These are phyloP conservation scores for Litsea cubeba DNA, from an alignment of 164 flowering plant genomes.

Conservation along the genomic window DNA sequence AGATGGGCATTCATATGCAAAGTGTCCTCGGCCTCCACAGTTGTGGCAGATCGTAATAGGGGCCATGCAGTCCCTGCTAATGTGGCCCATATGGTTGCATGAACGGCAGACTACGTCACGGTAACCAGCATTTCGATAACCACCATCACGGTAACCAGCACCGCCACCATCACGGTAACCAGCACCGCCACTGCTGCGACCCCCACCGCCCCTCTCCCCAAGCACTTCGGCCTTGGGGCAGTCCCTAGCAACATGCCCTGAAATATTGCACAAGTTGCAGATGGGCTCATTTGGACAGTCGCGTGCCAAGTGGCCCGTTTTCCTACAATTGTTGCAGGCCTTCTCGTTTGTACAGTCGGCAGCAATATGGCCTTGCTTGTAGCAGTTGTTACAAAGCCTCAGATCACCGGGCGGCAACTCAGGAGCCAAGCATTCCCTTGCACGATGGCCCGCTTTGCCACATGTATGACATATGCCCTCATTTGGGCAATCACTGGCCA, in stretches of 20 bases:
- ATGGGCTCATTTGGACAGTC: slow-evolving; percentile 38
- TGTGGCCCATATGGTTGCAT: slow-evolving; percentile 76
- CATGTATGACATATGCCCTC: slow-evolving; percentile 34
- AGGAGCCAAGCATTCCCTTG: slow-evolving; percentile 24
- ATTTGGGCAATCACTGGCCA: slow-evolving; percentile 31
- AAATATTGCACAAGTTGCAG: slow-evolving; percentile 34
- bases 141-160: no score
- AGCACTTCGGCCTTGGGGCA: slow-evolving; percentile 23
- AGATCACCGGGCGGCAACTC: slow-evolving; percentile 22
- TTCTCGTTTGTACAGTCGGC: slow-evolving; percentile 36
- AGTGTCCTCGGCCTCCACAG: slow-evolving; percentile 90
- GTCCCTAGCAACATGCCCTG: slow-evolving; percentile 35
- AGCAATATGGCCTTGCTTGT: slow-evolving; percentile 39
- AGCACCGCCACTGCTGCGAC: neutral
- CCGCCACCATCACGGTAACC: no score
- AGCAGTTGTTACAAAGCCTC: slow-evolving; percentile 40
- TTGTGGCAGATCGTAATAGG: slow-evolving; percentile 60
- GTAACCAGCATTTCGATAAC: neutral
- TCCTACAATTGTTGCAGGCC: slow-evolving; percentile 36
- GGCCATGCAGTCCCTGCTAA: slow-evolving; percentile 72
- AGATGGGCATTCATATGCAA: slow-evolving; percentile 76
- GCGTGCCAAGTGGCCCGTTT: slow-evolving; percentile 33
- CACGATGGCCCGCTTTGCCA: slow-evolving; percentile 36
- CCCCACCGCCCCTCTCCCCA: slow-evolving; percentile 10
- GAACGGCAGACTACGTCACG: slow-evolving; percentile 50